phyloP scores from a whole-genome alignment of 2,329 filamentous ascomycete genomes.

The Alternaria gaisen region DNA sequence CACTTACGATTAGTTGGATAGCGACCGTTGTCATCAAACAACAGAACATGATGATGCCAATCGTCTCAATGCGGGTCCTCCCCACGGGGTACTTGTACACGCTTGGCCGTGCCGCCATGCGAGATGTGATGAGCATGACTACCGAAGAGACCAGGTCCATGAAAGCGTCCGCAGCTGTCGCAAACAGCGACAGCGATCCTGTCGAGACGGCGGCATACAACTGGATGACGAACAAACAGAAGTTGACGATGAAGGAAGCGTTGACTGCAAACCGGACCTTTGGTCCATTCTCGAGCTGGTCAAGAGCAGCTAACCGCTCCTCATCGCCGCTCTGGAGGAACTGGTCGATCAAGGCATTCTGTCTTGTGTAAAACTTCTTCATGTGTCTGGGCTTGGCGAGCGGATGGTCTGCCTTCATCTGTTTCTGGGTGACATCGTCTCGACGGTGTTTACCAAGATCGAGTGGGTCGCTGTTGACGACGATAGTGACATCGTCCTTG shows the following conservation, averaged over 20 bases:
- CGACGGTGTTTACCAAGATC: slow-evolving; percentile 48
- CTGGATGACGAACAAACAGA: slow-evolving; percentile 65
- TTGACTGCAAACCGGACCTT: slow-evolving; percentile 53
- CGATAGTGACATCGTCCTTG: slow-evolving; percentile 33
- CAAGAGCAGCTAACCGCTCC: slow-evolving; percentile 61
- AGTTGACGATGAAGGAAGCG: slow-evolving; percentile 50
- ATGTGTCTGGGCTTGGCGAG: slow-evolving; percentile 15
- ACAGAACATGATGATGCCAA: slow-evolving; percentile 72
- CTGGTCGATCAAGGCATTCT: slow-evolving; percentile 54
- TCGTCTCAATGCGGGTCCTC: slow-evolving; percentile 69
- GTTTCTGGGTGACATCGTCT: slow-evolving; percentile 51
- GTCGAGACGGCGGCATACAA: slow-evolving; percentile 67
- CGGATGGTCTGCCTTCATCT: slow-evolving; percentile 53
- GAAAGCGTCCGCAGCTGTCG: slow-evolving; percentile 72
- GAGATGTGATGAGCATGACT: slow-evolving; percentile 69
- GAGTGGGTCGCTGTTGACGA: slow-evolving; percentile 46
- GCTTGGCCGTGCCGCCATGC: slow-evolving; percentile 66
- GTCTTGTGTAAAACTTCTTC: slow-evolving; percentile 53
- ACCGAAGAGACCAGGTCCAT: slow-evolving; percentile 72
- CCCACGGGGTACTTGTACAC: slow-evolving; percentile 71
- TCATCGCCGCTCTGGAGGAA: slow-evolving; percentile 66
- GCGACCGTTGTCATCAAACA: slow-evolving; percentile 73
- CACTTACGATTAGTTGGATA: slow-evolving; percentile 66
- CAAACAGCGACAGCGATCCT: slow-evolving; percentile 69
- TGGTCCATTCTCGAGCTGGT: slow-evolving; percentile 59